Evolutionary conservation across 768 basidiomycete species (phyloP), one percentile per base, ranked within the genome.

Genomic region (Ephemerocybe angulata): DNA sequence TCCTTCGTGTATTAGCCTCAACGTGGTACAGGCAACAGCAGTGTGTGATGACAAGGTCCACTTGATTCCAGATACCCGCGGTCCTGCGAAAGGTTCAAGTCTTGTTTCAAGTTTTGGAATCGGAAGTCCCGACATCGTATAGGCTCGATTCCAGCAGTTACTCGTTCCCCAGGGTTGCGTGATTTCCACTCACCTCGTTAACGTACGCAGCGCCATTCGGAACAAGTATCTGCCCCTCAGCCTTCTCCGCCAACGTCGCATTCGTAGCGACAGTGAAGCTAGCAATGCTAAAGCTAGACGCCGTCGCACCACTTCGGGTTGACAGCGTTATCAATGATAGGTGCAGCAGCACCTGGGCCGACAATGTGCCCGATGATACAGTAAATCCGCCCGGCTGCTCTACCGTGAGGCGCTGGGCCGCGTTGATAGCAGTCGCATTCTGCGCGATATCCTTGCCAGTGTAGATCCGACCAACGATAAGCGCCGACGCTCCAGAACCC

Each of bases 311-410:
- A 57, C 7, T 54, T 53, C 17, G 62, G 62, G 31, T 58, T 58
- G 13, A 62, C 46, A 19, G 59, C 62, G 30, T 58, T 58, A n/a
- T 60, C 57, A n/a, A 57, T 25, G n/a, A 27, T 43, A 19, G 49
- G 59, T 4, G 35, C 48, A 13, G 52, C 57, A 40, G 42, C 27
- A 4, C 57, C 57, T 11, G 57, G 57, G n/a, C 57, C 57, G 35
- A 58, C 57, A 33, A 58, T 58, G 33, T 58, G 57, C 21, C 59
- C 59, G 24, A 53, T 53, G 40, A 61, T 42, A 3, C 44, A 41
- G 30, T 52, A 51, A 27, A n/a, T n/a, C n/a, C n/a, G n/a, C n/a
- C n/a, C n/a, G n/a, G n/a, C n/a, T n/a, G n/a, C n/a, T n/a, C n/a
- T n/a, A 40, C 49, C 7, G 52, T 47, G 13, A 35, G 37, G 15